Conservation (phyloP, 495 filamentous ascomycete genomes). For the Thermochaetoides thermophila region DNA sequence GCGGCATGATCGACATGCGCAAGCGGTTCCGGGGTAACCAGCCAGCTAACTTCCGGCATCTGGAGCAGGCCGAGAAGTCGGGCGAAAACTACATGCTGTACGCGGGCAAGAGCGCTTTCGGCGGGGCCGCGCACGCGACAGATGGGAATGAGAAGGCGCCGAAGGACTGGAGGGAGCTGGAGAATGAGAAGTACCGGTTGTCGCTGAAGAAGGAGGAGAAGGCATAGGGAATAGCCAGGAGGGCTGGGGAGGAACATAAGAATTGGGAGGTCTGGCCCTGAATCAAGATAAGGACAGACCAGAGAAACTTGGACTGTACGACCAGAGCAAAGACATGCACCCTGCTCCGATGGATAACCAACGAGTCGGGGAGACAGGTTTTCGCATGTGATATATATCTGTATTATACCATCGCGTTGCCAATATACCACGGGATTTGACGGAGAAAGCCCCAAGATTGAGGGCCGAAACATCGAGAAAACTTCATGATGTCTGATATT, state of each 20-base stretch:
- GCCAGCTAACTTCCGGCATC: conserved; percentile 48
- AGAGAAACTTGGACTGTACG: too few species aligned
- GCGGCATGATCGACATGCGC: conserved; percentile 95
- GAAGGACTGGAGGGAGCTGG: conserved; percentile 39
- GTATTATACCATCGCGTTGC: too few species aligned
- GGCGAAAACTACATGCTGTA: conserved; percentile 55
- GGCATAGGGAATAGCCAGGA: conserved; percentile 3
- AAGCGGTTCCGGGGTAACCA: conserved; percentile 96
- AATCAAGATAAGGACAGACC: too few species aligned
- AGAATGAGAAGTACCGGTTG: conserved; percentile 37
- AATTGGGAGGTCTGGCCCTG: too few species aligned
- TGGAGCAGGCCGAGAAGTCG: conserved; percentile 44
- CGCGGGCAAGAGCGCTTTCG: conserved; percentile 59
- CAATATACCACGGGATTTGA: too few species aligned
- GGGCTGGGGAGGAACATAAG: background rate
- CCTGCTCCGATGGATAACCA: too few species aligned
- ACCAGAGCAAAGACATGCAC: too few species aligned
- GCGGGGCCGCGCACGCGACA: conserved; percentile 33
- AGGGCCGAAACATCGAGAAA: too few species aligned
- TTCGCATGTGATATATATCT: too few species aligned
- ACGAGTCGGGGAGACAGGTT: too few species aligned
- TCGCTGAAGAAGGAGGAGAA: conserved; percentile 15
- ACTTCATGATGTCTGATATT: too few species aligned
- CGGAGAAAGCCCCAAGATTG: too few species aligned
- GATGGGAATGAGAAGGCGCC: conserved; percentile 36